Base-by-base conservation (phyloP, 2,329 filamentous ascomycete genomes). In the Massarina eburnea region DNA sequence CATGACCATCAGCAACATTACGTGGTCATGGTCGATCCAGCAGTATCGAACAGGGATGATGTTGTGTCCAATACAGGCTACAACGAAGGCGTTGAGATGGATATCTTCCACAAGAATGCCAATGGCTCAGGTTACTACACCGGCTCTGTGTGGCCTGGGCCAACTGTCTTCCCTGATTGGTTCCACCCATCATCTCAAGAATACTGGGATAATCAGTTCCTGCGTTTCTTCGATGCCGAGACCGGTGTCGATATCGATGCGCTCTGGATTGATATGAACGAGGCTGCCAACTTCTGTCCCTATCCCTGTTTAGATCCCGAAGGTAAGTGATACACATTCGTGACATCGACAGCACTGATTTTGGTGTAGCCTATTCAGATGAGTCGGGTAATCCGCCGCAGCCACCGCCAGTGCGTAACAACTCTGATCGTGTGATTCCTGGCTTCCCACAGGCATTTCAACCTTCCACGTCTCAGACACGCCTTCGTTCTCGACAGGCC, bases 21-120 rank as follows among this genome's bases (percentile, higher is more conserved):
- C 54, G 79, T 89, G 34, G 73, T 91, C 42, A 94, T 92, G 86
- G 86, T 92, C 0, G 88, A 92, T 57, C 85, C 85, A 0, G 83
- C 84, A 12, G 74, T 82, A 2, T 75, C 73, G n/a, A 52, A 56
- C 2, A 54, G 55, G 21, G 54, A 63, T 38, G 83, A 82, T 53
- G 26, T 19, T 20, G 20, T 34, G 2, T 17, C 29, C 21, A 41
- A 41, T 19, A 59, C 64, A 3, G 73, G 80, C 0, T 90, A 82
- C 67, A 76, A 85, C 43, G 77, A 82, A 17, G 87, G 86, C 1
- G 68, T 80, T 1, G 75, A 79, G 14, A 71, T 79, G 4, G 78
- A 74, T 22, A 66, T 80, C 4, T 83, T 82, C 66, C 64, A 81
- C 24, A 75, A 77, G 51, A 54, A 48, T 7, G 58, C 64, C 24